These are phyloP conservation scores for Fonsecaea erecta DNA, from an alignment of 2,329 filamentous ascomycete species.

Conservation along the genomic window DNA sequence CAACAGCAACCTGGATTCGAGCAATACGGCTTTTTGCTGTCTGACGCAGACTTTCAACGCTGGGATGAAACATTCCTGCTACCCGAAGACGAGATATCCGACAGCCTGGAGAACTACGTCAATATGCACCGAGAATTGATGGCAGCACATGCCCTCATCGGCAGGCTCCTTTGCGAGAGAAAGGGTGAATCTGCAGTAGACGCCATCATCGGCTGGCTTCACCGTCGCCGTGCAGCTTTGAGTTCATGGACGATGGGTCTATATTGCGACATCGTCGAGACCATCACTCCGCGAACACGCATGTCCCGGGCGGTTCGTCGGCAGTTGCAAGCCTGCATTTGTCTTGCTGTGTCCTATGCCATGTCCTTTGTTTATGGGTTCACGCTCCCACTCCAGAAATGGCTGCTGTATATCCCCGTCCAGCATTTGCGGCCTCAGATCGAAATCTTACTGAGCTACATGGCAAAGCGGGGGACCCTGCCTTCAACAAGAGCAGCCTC, in stretches of 20 bases:
- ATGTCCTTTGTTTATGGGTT: constrained; percentile 19
- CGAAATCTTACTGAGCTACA: constrained; percentile 17
- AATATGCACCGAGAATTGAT: constrained; percentile 21
- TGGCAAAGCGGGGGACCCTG: constrained; percentile 14
- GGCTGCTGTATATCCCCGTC: constrained; percentile 20
- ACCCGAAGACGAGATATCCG: constrained; percentile 17
- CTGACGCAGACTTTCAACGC: constrained; percentile 1
- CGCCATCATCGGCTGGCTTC: constrained; percentile 15
- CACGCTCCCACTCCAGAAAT: constrained; percentile 5
- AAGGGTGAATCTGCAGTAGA: neutral
- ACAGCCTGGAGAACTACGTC: constrained; percentile 10
- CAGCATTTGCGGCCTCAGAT: constrained; percentile 23
- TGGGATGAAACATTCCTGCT: constrained; percentile 24
- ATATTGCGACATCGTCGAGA: constrained; percentile 16
- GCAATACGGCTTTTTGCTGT: neutral
- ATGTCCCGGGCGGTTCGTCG: constrained; percentile 14
- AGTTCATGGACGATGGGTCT: constrained; percentile 20
- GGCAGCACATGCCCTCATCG: constrained; percentile 4
- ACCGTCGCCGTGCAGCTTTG: constrained; percentile 10
- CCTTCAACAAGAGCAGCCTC: neutral
- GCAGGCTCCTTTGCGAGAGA: neutral
- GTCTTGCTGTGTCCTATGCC: constrained; percentile 15
- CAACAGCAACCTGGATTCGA: constrained; percentile 4
- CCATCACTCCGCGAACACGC: constrained; percentile 12
- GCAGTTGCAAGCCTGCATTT: constrained; percentile 20